Percentiles rank a stretch among this genome's conserved stretches.
Conservation (phyloP, 2,329 filamentous ascomycete genomes). For the Coniochaeta pulveracea region DNA sequence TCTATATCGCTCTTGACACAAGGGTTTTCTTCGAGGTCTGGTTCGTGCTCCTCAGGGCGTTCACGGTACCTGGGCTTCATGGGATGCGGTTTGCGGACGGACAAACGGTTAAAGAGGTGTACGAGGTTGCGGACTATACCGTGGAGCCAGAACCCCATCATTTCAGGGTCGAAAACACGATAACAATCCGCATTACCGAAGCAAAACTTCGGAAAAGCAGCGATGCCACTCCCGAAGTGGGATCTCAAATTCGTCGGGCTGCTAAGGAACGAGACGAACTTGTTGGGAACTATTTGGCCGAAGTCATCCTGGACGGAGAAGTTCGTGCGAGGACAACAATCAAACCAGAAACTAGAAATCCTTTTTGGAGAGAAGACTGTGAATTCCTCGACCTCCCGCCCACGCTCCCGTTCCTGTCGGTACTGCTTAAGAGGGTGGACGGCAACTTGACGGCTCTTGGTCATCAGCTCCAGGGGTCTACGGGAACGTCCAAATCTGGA, state of each 20-base stretch:
- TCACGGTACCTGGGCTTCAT: conserved; percentile 86
- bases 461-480: conserved; percentile 29
- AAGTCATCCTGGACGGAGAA: conserved; percentile 71
- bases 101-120: conserved; percentile 27
- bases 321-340: conserved; percentile 64
- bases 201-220: conserved; percentile 42
- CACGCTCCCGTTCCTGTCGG: conserved; percentile 54
- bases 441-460: conserved; percentile 33
- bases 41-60: conserved; percentile 85
- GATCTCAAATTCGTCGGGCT: conserved; percentile 18
- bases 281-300: conserved; percentile 63
- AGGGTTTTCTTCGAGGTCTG: conserved; percentile 92
- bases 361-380: conserved; percentile 75
- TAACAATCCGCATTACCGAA: conserved; percentile 47
- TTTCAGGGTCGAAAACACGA: conserved; percentile 51
- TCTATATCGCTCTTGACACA: conserved; percentile 80
- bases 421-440: conserved; percentile 59
- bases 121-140: conserved; percentile 27
- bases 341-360: conserved; percentile 59
- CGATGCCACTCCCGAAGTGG: conserved; percentile 11
- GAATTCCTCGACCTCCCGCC: conserved; percentile 66
- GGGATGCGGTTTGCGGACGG: conserved; percentile 35
- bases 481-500: conserved; percentile 28
- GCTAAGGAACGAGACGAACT: conserved; percentile 31
- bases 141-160: conserved; percentile 33